phyloP scores from a whole-genome alignment of 2,329 filamentous ascomycete genomes.

The Epichloe coenophiala region DNA sequence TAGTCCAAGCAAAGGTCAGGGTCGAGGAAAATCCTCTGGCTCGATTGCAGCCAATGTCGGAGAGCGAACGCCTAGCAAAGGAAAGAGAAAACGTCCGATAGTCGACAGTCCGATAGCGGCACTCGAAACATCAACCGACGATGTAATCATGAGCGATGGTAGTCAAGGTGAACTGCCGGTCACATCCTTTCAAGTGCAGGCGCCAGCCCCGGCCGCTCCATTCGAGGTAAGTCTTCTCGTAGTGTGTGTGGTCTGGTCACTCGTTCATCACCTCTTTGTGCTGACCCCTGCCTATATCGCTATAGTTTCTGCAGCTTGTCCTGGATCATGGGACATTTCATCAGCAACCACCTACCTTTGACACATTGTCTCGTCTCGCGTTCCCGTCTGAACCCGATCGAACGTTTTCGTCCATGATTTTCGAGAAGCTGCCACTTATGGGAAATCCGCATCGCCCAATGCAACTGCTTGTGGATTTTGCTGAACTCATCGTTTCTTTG shows the following conservation, averaged over 20 bases:
- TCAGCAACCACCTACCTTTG: conserved; percentile 49
- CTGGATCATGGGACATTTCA: conserved; percentile 46
- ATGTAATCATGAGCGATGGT: conserved; percentile 24
- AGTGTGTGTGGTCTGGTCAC: not conserved
- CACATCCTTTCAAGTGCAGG: conserved; percentile 10
- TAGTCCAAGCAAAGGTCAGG: conserved; percentile 39
- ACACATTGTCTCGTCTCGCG: conserved; percentile 48
- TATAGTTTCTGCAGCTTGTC: conserved; percentile 47
- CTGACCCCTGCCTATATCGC: not conserved
- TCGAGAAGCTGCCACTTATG: conserved; percentile 50
- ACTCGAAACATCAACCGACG: conserved; percentile 37
- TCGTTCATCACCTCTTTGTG: not conserved
- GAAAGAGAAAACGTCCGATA: conserved; percentile 54
- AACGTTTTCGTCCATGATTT: conserved; percentile 51
- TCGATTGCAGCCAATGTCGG: conserved; percentile 30
- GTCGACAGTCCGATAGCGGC: conserved; percentile 54
- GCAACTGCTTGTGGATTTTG: conserved; percentile 51
- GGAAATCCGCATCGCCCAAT: conserved; percentile 33
- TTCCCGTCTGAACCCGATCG: conserved; percentile 48
- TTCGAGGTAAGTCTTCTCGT: conserved; percentile 30
- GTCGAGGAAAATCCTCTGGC: conserved; percentile 25
- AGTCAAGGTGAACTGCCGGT: conserved; percentile 7
- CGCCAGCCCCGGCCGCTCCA: conserved; percentile 17
- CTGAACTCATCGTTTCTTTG: conserved; percentile 47
- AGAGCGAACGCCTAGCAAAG: conserved; percentile 49